Evolutionary conservation across 1,284 basidiomycete species (phyloP).

Genomic region (Cystobasidiaceae sp.): DNA sequence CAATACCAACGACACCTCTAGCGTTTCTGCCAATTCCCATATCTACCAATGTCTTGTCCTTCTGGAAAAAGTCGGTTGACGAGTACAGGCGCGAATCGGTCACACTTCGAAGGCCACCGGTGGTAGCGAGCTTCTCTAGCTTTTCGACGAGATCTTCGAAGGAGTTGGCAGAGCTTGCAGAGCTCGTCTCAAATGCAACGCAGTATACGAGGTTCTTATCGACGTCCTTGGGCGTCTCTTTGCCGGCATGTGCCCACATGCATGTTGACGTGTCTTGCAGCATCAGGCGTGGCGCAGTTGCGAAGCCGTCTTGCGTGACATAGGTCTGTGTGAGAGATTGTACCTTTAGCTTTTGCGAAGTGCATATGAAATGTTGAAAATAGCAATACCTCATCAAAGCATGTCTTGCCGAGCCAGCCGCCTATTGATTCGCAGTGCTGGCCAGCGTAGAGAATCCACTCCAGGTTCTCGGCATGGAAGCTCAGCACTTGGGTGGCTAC

Average conservation of each 20-base stretch:
- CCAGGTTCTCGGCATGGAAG: slow-evolving; percentile 65
- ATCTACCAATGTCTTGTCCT: slow-evolving; percentile 62
- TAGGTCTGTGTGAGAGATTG: too few species aligned
- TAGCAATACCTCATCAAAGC: slow-evolving; percentile 73
- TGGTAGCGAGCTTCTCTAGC: slow-evolving; percentile 17
- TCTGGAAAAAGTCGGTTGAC: slow-evolving; percentile 72
- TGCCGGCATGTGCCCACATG: slow-evolving; percentile 76
- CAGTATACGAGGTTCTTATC: slow-evolving; percentile 73
- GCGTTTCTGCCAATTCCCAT: slow-evolving; percentile 75
- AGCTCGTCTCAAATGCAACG: slow-evolving; percentile 68
- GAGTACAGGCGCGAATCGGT: slow-evolving; percentile 69
- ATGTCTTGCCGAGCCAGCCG: slow-evolving; percentile 57
- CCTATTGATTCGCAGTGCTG: slow-evolving; percentile 59
- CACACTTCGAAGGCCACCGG: slow-evolving; percentile 29
- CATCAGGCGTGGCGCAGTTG: slow-evolving; percentile 56
- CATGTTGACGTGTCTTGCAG: slow-evolving; percentile 67
- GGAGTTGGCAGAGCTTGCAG: slow-evolving; percentile 50
- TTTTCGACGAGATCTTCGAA: slow-evolving; percentile 24
- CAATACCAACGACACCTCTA: slow-evolving; percentile 77
- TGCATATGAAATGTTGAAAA: too few species aligned
- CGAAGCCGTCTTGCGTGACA: slow-evolving; percentile 77
- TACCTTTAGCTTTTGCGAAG: too few species aligned
- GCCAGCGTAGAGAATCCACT: slow-evolving; percentile 75
- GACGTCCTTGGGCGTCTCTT: slow-evolving; percentile 68
- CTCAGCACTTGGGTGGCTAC: slow-evolving; percentile 61